These are phyloP conservation scores for Pseudodiploospora longispora DNA, from an alignment of 2,329 filamentous ascomycete species.

Conservation along the genomic window DNA sequence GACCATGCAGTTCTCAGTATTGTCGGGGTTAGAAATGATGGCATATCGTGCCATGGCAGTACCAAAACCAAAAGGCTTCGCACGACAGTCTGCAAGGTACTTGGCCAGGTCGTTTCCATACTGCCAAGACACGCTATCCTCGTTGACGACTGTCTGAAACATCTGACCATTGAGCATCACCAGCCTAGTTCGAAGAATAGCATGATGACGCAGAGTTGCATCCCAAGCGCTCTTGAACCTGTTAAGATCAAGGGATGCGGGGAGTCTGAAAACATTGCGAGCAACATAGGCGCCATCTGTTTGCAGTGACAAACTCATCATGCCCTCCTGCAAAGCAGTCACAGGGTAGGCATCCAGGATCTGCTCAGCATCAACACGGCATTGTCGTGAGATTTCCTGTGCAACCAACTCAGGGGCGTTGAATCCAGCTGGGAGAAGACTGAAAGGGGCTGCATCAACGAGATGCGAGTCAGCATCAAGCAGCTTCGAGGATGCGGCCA, in stretches of 20 bases:
- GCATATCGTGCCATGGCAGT: background rate
- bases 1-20: background rate
- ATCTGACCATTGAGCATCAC: background rate
- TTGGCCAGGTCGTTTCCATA: background rate
- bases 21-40: background rate
- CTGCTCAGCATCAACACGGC: background rate
- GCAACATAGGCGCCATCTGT: slow-evolving; percentile 1
- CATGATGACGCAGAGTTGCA: background rate
- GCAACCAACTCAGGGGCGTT: background rate
- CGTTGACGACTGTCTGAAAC: background rate
- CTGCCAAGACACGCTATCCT: background rate
- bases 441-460: background rate
- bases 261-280: slow-evolving; percentile 1
- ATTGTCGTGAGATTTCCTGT: background rate
- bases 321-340: slow-evolving; percentile 3
- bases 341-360: slow-evolving; percentile 1
- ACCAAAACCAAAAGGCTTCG: background rate
- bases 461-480: background rate
- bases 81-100: background rate
- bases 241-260: background rate
- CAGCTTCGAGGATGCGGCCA: background rate
- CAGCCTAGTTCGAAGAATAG: slow-evolving; percentile 2
- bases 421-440: background rate
- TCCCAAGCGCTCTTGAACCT: slow-evolving; percentile 1
- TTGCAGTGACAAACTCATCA: slow-evolving; percentile 2